Conservation (phyloP, 257 asterid genomes). For the Rehmannia glutinosa region DNA sequence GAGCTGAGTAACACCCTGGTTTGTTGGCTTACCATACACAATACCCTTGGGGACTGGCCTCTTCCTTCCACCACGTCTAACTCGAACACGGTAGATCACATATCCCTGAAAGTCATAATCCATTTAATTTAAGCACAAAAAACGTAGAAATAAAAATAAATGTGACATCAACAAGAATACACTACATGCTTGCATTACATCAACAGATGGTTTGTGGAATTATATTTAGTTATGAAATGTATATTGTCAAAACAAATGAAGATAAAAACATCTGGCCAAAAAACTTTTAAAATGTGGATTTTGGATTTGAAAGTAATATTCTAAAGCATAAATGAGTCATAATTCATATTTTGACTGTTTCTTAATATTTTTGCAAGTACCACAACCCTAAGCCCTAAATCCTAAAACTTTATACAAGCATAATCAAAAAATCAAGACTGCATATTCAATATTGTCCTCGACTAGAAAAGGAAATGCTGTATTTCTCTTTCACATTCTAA, state of each 20-base stretch:
- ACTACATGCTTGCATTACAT: neutral
- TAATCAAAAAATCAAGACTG: too few species aligned
- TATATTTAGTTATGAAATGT: neutral
- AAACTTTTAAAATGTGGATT: too few species aligned
- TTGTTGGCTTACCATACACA: neutral
- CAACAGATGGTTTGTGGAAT: neutral
- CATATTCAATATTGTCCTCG: too few species aligned
- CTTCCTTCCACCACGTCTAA: neutral
- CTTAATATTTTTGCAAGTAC: too few species aligned
- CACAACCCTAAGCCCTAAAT: too few species aligned
- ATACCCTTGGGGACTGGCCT: neutral
- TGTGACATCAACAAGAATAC: neutral
- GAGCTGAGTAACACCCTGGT: neutral
- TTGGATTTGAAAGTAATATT: too few species aligned
- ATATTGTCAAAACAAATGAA: neutral
- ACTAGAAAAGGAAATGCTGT: too few species aligned
- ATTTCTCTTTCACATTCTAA: too few species aligned
- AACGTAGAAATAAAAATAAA: neutral
- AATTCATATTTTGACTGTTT: too few species aligned
- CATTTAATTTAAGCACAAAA: neutral
- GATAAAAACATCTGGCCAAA: too few species aligned
- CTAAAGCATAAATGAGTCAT: too few species aligned
- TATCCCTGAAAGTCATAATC: neutral
- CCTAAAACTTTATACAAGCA: too few species aligned
- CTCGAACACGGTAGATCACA: neutral